These are phyloP conservation scores for Phytopythium mirpurense DNA, from an alignment of 352 stramenopile genomes.

Conservation along the genomic window DNA sequence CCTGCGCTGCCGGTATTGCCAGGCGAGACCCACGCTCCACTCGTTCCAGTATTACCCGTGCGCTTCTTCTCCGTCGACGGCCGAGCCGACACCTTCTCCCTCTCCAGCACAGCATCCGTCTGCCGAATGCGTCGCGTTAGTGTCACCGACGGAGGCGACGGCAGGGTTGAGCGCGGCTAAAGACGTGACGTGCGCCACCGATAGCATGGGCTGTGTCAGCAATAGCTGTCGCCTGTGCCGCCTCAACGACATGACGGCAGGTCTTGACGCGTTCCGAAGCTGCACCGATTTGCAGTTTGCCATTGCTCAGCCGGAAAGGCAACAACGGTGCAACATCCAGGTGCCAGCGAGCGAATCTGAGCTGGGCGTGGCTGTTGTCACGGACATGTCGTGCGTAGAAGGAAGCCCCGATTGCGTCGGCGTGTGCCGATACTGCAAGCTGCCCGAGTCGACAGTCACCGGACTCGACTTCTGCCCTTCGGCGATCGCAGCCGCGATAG, in stretches of 20 bases:
- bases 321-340: background rate
- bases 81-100: background rate
- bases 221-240: background rate
- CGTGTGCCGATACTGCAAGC: constrained; percentile 11
- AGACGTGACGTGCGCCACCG: constrained; percentile 3
- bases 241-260: background rate
- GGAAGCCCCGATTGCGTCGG: constrained; percentile 1
- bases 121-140: constrained; percentile 3
- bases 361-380: background rate
- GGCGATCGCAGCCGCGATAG: background rate
- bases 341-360: background rate
- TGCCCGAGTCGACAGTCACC: background rate
- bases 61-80: constrained; percentile 5
- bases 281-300: background rate
- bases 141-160: background rate
- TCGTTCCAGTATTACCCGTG: constrained; percentile 10
- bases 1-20: constrained; percentile 5
- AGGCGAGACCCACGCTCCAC: background rate
- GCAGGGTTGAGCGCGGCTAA: constrained; percentile 1
- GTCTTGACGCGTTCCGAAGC: background rate
- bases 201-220: constrained; percentile 7
- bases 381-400: background rate
- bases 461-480: constrained; percentile 6
- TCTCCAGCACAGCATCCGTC: background rate
- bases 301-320: background rate